A percentile compares a stretch with the other conserved stretches of the same genome.
phyloP scores from a whole-genome alignment of 495 filamentous ascomycete genomes.

The Saxophila tyrrhenica region DNA sequence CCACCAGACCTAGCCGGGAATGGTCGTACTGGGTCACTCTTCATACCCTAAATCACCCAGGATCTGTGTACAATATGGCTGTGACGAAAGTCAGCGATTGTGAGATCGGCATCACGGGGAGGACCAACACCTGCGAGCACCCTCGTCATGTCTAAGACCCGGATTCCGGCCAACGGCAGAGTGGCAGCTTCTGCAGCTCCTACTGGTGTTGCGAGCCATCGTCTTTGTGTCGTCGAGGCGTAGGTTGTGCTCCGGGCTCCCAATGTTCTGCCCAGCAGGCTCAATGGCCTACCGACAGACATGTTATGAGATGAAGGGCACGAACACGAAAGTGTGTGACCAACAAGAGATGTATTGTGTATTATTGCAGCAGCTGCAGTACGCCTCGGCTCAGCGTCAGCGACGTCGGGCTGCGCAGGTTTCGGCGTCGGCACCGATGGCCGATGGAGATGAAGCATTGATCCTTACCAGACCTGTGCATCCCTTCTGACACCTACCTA shows the following conservation, averaged over 20 bases:
- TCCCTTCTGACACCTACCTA: background rate
- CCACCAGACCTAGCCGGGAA: slow-evolving; percentile 20
- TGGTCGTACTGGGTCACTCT: slow-evolving; percentile 26
- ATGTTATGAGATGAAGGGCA: background rate
- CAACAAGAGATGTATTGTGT: too few species aligned
- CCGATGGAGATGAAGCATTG: background rate
- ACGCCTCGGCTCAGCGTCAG: background rate
- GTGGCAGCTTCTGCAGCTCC: slow-evolving; percentile 4
- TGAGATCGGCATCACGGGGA: too few species aligned
- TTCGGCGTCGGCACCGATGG: background rate
- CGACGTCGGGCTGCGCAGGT: background rate
- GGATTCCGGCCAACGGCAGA: slow-evolving; percentile 68
- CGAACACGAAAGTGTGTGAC: too few species aligned
- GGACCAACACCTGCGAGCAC: slow-evolving; percentile 81
- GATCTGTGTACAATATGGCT: slow-evolving; percentile 98
- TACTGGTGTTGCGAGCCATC: slow-evolving; percentile 17
- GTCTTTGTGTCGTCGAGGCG: background rate
- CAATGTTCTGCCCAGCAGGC: background rate
- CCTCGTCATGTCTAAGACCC: slow-evolving; percentile 91
- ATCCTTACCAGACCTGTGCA: background rate
- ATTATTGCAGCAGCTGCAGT: too few species aligned
- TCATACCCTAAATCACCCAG: slow-evolving; percentile 86
- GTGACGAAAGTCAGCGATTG: too few species aligned
- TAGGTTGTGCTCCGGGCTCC: background rate
- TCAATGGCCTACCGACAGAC: background rate